These are phyloP conservation scores for Geotrichum ghanense DNA, from an alignment of 805 yeast genomes.

Conservation along the genomic window DNA sequence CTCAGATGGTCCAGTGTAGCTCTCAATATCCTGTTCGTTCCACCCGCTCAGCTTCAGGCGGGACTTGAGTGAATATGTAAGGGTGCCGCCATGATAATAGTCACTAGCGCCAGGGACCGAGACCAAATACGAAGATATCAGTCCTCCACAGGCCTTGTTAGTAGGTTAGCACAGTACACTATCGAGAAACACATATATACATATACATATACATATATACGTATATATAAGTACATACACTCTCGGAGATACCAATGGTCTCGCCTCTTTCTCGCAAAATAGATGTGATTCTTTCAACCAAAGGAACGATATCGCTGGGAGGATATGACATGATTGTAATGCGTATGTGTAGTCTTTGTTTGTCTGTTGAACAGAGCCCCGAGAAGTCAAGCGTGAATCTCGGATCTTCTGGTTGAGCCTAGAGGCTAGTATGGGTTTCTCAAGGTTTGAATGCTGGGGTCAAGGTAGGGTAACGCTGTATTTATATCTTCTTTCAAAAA, in stretches of 20 bases:
- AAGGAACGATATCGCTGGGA: constrained; percentile 38
- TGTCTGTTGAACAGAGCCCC: no score
- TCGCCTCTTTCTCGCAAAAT: constrained; percentile 41
- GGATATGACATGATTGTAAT: constrained; percentile 31
- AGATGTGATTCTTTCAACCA: constrained; percentile 48
- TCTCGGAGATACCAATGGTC: constrained; percentile 73
- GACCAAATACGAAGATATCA: constrained; percentile 67
- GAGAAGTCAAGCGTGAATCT: no score
- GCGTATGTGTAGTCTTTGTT: no score
- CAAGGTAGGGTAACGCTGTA: no score
- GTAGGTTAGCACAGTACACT: neutral
- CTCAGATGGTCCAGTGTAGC: constrained; percentile 75
- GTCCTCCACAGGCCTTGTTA: constrained; percentile 67
- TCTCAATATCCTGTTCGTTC: constrained; percentile 55
- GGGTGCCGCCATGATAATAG: constrained; percentile 75
- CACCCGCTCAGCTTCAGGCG: constrained; percentile 69
- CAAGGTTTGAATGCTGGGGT: no score
- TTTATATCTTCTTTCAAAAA: no score
- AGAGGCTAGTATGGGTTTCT: no score
- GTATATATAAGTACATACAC: constrained; percentile 20
- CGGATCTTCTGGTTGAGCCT: no score
- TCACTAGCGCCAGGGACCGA: constrained; percentile 78
- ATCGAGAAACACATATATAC: neutral
- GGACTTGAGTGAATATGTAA: constrained; percentile 67
- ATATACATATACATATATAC: constrained; percentile 4